Conservation (phyloP, 179 eudicot species). For the Silene coronaria region DNA sequence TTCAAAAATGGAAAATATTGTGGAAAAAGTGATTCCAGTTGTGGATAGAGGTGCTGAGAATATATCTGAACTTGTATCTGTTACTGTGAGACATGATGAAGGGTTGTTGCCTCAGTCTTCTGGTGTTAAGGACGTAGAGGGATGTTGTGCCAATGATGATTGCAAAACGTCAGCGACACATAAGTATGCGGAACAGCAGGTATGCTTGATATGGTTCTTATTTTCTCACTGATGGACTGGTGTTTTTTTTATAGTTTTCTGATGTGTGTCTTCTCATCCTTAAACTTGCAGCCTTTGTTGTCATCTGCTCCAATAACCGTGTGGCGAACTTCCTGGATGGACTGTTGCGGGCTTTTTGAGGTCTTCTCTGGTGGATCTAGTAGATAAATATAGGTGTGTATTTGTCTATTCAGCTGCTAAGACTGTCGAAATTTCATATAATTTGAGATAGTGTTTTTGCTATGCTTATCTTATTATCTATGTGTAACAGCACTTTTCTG, state of each 20-base stretch:
- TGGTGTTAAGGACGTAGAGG: slow-evolving; percentile 32
- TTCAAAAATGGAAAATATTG: slow-evolving; percentile 24
- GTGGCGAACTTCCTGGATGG: slow-evolving; percentile 55
- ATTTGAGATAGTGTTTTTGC: neutral
- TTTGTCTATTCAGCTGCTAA: neutral
- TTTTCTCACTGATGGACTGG: neutral
- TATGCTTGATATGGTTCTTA: slow-evolving; percentile 2
- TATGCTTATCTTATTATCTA: no score
- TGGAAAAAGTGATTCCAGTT: slow-evolving; percentile 24
- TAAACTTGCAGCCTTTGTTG: slow-evolving; percentile 45
- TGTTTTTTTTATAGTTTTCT: neutral
- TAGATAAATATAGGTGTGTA: slow-evolving; percentile 47
- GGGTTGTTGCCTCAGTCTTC: slow-evolving; percentile 30
- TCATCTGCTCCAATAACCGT: slow-evolving; percentile 40
- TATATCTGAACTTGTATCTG: neutral
- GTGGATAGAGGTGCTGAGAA: slow-evolving; percentile 18
- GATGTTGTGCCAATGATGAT: slow-evolving; percentile 25
- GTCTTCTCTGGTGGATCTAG: slow-evolving; percentile 56
- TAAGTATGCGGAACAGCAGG: slow-evolving; percentile 48
- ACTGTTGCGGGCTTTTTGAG: slow-evolving; percentile 89
- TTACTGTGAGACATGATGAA: slow-evolving; percentile 29
- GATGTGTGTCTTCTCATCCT: neutral
- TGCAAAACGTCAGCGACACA: slow-evolving; percentile 31
- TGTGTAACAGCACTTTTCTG: no score
- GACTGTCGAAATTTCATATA: neutral